Base-by-base conservation (phyloP, 1,139 yeast species). In the Candida mesenterica region DNA sequence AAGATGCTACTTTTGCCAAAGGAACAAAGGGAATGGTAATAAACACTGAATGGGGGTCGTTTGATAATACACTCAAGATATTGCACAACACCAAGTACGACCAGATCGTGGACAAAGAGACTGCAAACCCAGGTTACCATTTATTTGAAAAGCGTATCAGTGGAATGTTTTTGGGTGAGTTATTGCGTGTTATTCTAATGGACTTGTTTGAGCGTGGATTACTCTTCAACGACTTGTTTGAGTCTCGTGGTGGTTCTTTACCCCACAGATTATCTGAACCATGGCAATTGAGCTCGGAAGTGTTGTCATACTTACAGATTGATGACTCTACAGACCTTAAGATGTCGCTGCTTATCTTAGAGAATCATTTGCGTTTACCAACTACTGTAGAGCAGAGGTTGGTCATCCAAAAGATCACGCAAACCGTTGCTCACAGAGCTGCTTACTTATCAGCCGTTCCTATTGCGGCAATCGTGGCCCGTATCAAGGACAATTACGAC, bases 31-130 rank as follows among this genome's bases (percentile, higher is more conserved):
- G 86, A 41, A 90, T 90, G 97, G 85, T 88, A 40, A 74, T 90
- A 53, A 90, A 90, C 65, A 89, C 96, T 28, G 97, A 90, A 64
- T 90, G 97, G 96, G 97, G 97, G 42, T 86, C 96, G 29, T 90
- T 89, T 55, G 97, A 90, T 61, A 89, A 89, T 53, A 79, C 77
- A 18, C 68, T 88, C 38, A 65, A 77, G 46, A 67, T 79, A 30
- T 68, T 89, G 47, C 97, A 96, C 40, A 72, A 66, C 34, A 86
- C 95, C 4, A 75, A 77, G 43, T 89, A 79, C 57, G 97, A 90
- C 61, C 59, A 62, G 31, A 68, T 65, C 23, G 77, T 90, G 43
- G 95, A 90, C 59, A 57, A 63, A 13, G 70, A 72, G 47, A 85
- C 96, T n/a, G 75, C 92, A 10, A 90, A 90, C 59, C 79, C 77